phyloP scores from a whole-genome alignment of 306 rosid species.

The Amphicarpaea edgeworthii region DNA sequence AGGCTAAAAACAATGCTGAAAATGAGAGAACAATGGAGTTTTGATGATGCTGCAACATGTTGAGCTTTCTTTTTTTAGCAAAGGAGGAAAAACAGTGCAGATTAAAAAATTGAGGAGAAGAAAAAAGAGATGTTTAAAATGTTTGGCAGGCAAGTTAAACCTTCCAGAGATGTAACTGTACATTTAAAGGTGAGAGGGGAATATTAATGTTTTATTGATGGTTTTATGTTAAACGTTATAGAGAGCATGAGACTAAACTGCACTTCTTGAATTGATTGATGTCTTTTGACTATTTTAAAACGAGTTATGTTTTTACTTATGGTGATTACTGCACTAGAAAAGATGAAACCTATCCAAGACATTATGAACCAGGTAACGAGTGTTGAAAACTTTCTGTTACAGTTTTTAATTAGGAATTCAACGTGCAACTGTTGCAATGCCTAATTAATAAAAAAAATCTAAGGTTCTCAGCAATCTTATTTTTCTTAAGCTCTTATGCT shows the following conservation, averaged over 20 bases:
- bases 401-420: background rate
- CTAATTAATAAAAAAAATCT: background rate
- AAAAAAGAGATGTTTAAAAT: slow-evolving; percentile 2
- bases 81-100: background rate
- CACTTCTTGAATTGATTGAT: slow-evolving; percentile 21
- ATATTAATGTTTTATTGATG: slow-evolving; percentile 19
- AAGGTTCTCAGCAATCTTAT: background rate
- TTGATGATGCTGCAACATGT: slow-evolving; percentile 42
- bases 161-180: slow-evolving; percentile 25
- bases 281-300: slow-evolving; percentile 25
- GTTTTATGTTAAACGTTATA: slow-evolving; percentile 34
- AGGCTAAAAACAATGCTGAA: slow-evolving; percentile 42
- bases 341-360: slow-evolving; percentile 19
- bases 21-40: slow-evolving; percentile 39
- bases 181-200: slow-evolving; percentile 10
- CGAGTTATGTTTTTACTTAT: slow-evolving; percentile 9
- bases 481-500: too few relatives aligned
- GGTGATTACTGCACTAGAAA: background rate
- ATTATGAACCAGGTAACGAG: slow-evolving; percentile 15
- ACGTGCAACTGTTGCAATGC: slow-evolving; percentile 17
- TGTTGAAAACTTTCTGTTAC: slow-evolving; percentile 14
- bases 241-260: slow-evolving; percentile 17
- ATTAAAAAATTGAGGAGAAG: slow-evolving; percentile 4
- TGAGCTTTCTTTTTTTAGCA: slow-evolving; percentile 39
- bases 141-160: slow-evolving; percentile 7